Evolutionary conservation across 1,139 yeast genomes (phyloP).

Genomic region (Kurtzmaniella quercitrusa): DNA sequence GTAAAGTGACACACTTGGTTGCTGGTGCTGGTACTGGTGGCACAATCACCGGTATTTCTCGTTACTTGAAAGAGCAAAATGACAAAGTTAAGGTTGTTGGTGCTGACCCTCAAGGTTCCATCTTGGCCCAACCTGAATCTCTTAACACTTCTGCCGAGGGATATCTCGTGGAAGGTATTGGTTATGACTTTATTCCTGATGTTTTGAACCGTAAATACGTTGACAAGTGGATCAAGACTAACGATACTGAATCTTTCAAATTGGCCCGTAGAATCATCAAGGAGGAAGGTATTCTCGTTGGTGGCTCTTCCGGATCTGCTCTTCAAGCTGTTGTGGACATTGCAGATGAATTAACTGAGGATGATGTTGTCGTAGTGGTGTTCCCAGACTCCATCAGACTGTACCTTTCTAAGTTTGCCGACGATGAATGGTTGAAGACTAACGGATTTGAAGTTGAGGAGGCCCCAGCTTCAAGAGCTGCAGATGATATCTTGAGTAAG

Average conservation of each 20-base stretch:
- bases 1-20: conserved; percentile 68
- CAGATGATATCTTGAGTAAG: conserved; percentile 44
- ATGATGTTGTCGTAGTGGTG: conserved; percentile 74
- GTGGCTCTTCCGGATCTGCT: conserved; percentile 87
- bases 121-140: conserved; percentile 77
- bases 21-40: conserved; percentile 96
- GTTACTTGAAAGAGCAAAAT: conserved; percentile 71
- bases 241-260: conserved; percentile 75
- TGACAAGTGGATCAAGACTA: conserved; percentile 84
- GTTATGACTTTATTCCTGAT: conserved; percentile 85
- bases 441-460: conserved; percentile 63
- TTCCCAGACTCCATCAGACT: conserved; percentile 89
- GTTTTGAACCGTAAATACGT: conserved; percentile 65
- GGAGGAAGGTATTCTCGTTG: conserved; percentile 85
- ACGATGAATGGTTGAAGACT: conserved; percentile 87
- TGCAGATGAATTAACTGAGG: conserved; percentile 65
- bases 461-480: conserved; percentile 41
- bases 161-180: conserved; percentile 88
- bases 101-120: conserved; percentile 88
- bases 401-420: conserved; percentile 82
- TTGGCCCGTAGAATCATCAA: conserved; percentile 79
- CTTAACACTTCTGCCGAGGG: conserved; percentile 57
- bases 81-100: conserved; percentile 61
- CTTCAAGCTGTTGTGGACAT: conserved; percentile 76
- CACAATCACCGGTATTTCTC: conserved; percentile 74